Conservation (phyloP, 2,329 filamentous ascomycete genomes). For the Calonectria pteridis region DNA sequence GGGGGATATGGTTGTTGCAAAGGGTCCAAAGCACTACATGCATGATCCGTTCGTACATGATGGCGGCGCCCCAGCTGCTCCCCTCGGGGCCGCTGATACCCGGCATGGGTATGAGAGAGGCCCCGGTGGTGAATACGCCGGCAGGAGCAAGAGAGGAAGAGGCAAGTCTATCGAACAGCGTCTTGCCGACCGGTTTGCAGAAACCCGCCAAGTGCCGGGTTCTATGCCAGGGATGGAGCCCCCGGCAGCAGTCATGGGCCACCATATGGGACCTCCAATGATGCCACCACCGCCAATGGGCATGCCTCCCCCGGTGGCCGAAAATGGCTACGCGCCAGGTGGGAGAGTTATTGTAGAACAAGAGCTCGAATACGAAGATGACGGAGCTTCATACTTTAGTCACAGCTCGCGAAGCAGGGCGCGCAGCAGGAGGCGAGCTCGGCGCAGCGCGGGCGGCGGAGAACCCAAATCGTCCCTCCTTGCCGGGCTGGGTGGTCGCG, state of each 20-base stretch:
- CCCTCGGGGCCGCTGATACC: conserved; percentile 37
- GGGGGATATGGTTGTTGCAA: conserved; percentile 52
- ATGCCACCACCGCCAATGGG: conserved; percentile 50
- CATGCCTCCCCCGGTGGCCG: conserved; percentile 44
- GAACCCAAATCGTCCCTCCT: conserved; percentile 56
- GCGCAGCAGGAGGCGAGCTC: conserved; percentile 42
- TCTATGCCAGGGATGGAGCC: conserved; percentile 37
- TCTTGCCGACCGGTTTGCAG: conserved; percentile 64
- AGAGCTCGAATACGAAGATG: conserved; percentile 44
- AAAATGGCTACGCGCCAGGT: conserved; percentile 32
- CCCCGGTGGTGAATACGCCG: conserved; percentile 56
- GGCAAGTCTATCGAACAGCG: conserved; percentile 62
- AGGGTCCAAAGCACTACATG: conserved; percentile 65
- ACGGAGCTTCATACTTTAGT: conserved; percentile 46
- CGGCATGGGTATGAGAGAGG: conserved; percentile 42
- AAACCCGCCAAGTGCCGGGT: conserved; percentile 50
- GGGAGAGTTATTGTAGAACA: conserved; percentile 46
- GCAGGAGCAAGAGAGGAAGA: conserved; percentile 55
- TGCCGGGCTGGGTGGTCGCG: conserved; percentile 61
- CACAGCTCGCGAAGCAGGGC: conserved; percentile 39
- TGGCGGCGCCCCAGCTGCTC: conserved; percentile 41
- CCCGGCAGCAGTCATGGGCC: conserved; percentile 32
- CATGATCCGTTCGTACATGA: conserved; percentile 68
- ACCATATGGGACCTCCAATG: conserved; percentile 37
- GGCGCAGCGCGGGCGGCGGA: conserved; percentile 31